phyloP scores from a whole-genome alignment of 2,329 filamentous ascomycete genomes.

The Lachnellula willkommii region DNA sequence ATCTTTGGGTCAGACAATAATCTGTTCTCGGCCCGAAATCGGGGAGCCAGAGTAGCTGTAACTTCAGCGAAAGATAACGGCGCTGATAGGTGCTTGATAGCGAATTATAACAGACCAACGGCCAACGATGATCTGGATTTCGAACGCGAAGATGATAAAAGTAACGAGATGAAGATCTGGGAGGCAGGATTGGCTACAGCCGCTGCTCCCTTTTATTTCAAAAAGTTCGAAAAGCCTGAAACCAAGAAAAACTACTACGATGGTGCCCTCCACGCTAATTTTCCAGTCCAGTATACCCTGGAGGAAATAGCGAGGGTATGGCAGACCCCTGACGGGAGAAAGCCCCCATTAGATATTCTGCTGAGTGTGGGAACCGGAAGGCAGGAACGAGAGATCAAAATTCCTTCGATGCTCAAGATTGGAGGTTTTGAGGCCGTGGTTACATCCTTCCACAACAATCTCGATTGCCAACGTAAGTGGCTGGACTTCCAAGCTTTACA shows the following conservation, averaged over 20 bases:
- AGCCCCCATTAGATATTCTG: slow-evolving; percentile 7
- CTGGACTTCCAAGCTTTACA: slow-evolving; percentile 1
- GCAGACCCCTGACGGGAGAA: slow-evolving; percentile 1
- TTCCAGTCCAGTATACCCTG: slow-evolving; percentile 6
- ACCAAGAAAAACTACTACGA: slow-evolving; percentile 11
- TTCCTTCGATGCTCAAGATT: slow-evolving; percentile 8
- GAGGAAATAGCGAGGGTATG: slow-evolving; percentile 7
- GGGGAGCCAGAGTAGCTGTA: slow-evolving; percentile 5
- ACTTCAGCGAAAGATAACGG: slow-evolving; percentile 10
- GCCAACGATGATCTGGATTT: slow-evolving; percentile 7
- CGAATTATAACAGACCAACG: slow-evolving; percentile 9
- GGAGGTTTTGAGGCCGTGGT: slow-evolving; percentile 8
- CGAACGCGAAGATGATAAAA: slow-evolving; percentile 14
- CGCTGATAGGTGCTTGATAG: slow-evolving; percentile 5
- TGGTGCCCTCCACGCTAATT: slow-evolving; percentile 9
- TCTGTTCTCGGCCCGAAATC: slow-evolving; percentile 4
- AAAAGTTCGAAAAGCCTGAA: slow-evolving; percentile 14
- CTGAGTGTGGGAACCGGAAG: slow-evolving; percentile 7
- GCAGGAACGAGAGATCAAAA: slow-evolving; percentile 4
- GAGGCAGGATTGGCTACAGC: slow-evolving; percentile 22
- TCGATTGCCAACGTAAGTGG: slow-evolving; percentile 5
- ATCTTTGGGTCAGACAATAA: slow-evolving; percentile 4
- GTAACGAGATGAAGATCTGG: slow-evolving; percentile 21
- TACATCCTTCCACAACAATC: slow-evolving; percentile 8
- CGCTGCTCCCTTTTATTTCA: slow-evolving; percentile 22